Evolutionary conservation across 306 rosid genomes (phyloP), one percentile per base, ranked within the genome.

Genomic region (Glycine latifolia): DNA sequence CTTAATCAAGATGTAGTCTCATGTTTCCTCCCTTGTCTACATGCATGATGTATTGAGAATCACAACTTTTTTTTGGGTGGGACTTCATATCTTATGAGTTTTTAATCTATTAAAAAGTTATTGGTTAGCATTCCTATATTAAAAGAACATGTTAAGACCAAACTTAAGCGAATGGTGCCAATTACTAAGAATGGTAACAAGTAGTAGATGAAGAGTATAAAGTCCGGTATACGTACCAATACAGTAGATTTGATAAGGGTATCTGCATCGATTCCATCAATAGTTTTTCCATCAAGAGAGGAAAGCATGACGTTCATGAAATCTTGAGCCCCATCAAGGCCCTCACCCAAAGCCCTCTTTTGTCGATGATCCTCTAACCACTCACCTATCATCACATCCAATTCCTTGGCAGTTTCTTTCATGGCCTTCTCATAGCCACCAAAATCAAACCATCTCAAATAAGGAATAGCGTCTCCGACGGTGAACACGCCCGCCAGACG

Each of bases 391-490:
- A 84, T 8, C 0, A 9, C 0, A 0, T 84, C 87, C 69, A 79
- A 41, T 2, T 79, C 61, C 41, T 79, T 79, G 0, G 54, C 61
- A 16, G 54, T 84, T 68, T 43, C 2, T 1, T 73, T 84, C 84
- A 84, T 84, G 3, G 80, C 87, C 71, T 72, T 84, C 50, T n/a
- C 81, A 78, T 83, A 37, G 1, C 77, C 81, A 26, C 31, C 31
- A 26, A 26, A 26, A 26, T 26, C 31, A 26, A 26, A 2, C 31
- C 31, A 26, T 26, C 75, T 50, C 35, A 81, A 37, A 26, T 0
- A 53, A 41, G 85, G 85, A 65, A 81, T 5, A 41, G 67, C 80
- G 73, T 81, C 84, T 63, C 50, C 79, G 39, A 81, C 68, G 0
- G 75, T 81, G 1, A 63, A 39, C 0, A 65, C 14, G 13, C 67